phyloP scores from a whole-genome alignment of 345 rosid species.

The Garcia nutans region DNA sequence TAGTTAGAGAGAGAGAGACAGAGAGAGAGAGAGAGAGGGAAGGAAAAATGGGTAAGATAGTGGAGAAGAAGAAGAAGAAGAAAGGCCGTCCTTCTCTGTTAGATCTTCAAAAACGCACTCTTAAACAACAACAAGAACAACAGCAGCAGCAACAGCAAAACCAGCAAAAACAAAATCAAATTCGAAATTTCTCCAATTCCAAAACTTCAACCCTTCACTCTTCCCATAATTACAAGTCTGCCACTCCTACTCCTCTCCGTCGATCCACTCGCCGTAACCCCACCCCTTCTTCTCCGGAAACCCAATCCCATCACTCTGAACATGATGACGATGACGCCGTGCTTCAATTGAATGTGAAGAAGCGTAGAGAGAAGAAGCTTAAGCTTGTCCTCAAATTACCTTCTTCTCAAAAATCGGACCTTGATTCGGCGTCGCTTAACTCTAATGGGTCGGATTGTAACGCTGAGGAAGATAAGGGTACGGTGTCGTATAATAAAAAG shows the following conservation, averaged over 20 bases:
- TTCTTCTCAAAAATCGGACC: constrained; percentile 15
- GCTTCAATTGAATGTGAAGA: constrained; percentile 2
- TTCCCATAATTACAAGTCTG: constrained; percentile 38
- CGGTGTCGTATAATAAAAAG: constrained; percentile 32
- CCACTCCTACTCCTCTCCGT: constrained; percentile 41
- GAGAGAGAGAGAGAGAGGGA: background rate
- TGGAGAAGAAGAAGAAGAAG: constrained; percentile 30
- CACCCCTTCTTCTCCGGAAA: constrained; percentile 1
- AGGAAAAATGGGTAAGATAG: constrained; percentile 15
- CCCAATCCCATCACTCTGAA: background rate
- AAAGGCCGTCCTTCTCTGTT: constrained; percentile 31
- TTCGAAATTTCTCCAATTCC: constrained; percentile 8
- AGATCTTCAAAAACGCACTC: constrained; percentile 27
- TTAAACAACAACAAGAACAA: constrained; percentile 6
- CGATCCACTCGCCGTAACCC: constrained; percentile 54
- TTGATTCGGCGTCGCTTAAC: constrained; percentile 25
- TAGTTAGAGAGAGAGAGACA: constrained; percentile 32
- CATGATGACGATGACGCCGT: constrained; percentile 2
- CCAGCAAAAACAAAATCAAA: background rate
- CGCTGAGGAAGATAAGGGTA: constrained; percentile 25
- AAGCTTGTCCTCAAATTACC: constrained; percentile 24
- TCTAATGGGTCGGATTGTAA: constrained; percentile 32
- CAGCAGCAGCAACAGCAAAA: constrained; percentile 4
- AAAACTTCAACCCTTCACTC: constrained; percentile 24
- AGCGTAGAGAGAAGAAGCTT: constrained; percentile 20